Conservation (phyloP, 208 protist genomes). For the Herpetomonas tarakana region DNA sequence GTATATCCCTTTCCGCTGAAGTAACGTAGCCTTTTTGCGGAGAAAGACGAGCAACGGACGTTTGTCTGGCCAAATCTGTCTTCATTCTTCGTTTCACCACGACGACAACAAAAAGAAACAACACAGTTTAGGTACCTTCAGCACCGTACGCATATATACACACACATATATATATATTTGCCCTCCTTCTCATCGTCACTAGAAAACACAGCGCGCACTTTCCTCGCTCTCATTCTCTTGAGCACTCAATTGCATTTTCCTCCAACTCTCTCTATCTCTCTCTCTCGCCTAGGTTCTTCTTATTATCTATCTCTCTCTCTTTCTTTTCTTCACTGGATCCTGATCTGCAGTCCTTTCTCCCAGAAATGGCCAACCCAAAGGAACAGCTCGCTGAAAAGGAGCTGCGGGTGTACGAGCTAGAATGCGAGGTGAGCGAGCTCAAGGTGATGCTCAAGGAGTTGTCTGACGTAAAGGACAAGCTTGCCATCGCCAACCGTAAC, state of each 20-base stretch:
- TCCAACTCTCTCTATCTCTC: background rate
- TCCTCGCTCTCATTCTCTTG: no score
- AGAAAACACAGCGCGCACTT: conserved; percentile 2
- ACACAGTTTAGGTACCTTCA: no score
- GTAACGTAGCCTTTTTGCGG: background rate
- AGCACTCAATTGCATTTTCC: conserved; percentile 1
- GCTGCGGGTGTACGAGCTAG: conserved; percentile 67
- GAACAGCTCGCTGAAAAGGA: conserved; percentile 58
- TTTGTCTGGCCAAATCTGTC: no score
- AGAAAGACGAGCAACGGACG: no score
- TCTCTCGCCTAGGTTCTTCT: conserved; percentile 4
- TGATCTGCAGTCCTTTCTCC: no score
- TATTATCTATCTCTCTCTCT: conserved; percentile 6
- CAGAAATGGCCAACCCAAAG: conserved; percentile 31
- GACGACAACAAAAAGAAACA: no score
- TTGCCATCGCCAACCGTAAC: conserved; percentile 66
- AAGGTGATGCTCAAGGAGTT: conserved; percentile 39
- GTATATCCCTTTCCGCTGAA: conserved; percentile 1
- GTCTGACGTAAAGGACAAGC: conserved; percentile 59
- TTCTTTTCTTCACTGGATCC: no score
- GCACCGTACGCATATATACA: no score
- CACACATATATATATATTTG: background rate
- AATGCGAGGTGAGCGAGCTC: conserved; percentile 59
- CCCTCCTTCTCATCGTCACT: background rate
- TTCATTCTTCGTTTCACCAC: no score